phyloP scores from a whole-genome alignment of 2,329 filamentous ascomycete genomes.

The Curvularia spicifera region DNA sequence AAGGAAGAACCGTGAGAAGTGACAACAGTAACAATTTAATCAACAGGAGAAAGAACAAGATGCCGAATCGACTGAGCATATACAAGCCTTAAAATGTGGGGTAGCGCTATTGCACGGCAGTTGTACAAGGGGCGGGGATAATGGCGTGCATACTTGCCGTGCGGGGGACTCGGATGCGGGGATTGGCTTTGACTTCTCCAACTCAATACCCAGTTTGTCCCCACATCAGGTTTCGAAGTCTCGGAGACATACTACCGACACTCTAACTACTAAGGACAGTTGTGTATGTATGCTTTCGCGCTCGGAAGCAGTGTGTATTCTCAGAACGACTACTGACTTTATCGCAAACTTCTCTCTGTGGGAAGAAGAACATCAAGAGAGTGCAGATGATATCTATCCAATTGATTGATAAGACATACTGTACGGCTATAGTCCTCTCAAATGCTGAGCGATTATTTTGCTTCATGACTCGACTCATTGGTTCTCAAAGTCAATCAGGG shows the following conservation, averaged over 20 bases:
- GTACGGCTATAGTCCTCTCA: no score
- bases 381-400: background rate
- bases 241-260: constrained; percentile 12
- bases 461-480: background rate
- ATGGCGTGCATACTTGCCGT: constrained; percentile 10
- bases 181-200: background rate
- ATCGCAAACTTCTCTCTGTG: background rate
- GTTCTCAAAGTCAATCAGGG: background rate
- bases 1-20: background rate
- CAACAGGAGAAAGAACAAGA: background rate
- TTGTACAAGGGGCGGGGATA: constrained; percentile 4
- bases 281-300: background rate
- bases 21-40: background rate
- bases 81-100: constrained; percentile 19
- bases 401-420: background rate
- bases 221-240: background rate
- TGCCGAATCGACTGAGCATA: background rate
- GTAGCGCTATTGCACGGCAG: constrained; percentile 4
- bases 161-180: constrained; percentile 19
- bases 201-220: background rate
- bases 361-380: background rate
- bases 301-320: background rate
- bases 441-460: background rate
- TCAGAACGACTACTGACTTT: background rate
- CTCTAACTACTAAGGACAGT: background rate